Conservation (phyloP, 352 stramenopile species). For the Blastocystis sp. region DNA sequence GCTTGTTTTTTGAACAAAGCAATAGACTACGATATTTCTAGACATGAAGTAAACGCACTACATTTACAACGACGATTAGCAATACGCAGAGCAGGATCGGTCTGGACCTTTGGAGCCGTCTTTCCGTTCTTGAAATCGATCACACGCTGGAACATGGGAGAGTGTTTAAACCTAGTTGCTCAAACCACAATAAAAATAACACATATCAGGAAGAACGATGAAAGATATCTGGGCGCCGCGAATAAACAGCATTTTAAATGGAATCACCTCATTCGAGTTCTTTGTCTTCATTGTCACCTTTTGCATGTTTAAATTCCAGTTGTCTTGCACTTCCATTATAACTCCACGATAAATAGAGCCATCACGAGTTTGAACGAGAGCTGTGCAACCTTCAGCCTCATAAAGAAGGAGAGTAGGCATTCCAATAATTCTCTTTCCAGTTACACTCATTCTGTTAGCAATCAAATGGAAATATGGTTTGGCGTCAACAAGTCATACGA, state of each 20-base stretch:
- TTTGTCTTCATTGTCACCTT: slow-evolving; percentile 54
- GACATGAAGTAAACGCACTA: neutral
- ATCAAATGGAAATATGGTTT: too few relatives aligned
- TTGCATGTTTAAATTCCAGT: slow-evolving; percentile 54
- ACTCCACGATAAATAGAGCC: slow-evolving; percentile 51
- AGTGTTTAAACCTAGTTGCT: slow-evolving; percentile 51
- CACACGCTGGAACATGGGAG: slow-evolving; percentile 57
- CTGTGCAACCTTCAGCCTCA: slow-evolving; percentile 55
- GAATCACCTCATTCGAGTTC: slow-evolving; percentile 19
- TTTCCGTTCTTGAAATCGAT: slow-evolving; percentile 55
- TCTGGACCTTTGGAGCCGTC: slow-evolving; percentile 23
- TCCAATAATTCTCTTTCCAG: slow-evolving; percentile 60
- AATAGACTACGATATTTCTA: neutral
- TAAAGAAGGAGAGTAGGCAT: slow-evolving; percentile 55
- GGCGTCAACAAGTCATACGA: too few relatives aligned
- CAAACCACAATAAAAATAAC: neutral
- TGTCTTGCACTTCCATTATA: slow-evolving; percentile 52
- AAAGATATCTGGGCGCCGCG: slow-evolving; percentile 40
- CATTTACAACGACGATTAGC: neutral
- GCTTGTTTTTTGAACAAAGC: slow-evolving; percentile 12
- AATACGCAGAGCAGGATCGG: neutral
- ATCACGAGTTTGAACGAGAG: slow-evolving; percentile 53
- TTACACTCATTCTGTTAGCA: slow-evolving; percentile 43
- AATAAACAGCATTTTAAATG: slow-evolving; percentile 45
- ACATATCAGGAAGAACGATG: slow-evolving; percentile 55